Evolutionary conservation across 2,329 filamentous ascomycete species (phyloP).

Genomic region (Pseudocercospora macadamiae): DNA sequence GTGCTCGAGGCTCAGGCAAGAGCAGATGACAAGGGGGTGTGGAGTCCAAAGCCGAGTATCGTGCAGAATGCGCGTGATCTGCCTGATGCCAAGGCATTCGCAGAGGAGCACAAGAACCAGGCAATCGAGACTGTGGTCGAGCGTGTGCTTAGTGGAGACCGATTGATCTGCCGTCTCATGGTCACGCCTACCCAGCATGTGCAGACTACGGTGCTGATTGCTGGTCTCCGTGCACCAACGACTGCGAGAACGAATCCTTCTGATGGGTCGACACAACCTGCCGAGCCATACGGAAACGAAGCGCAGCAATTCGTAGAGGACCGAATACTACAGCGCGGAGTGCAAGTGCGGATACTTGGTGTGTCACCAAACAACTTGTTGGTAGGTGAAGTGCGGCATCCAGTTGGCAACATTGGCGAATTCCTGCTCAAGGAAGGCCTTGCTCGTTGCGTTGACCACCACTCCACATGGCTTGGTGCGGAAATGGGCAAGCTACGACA

Average conservation of each 20-base stretch:
- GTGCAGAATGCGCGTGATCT: constrained; percentile 84
- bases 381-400: constrained; percentile 85
- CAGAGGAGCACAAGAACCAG: constrained; percentile 83
- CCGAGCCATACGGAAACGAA: constrained; percentile 88
- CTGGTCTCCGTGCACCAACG: constrained; percentile 85
- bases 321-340: constrained; percentile 80
- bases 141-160: constrained; percentile 87
- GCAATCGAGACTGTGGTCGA: constrained; percentile 81
- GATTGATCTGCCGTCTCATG: constrained; percentile 80
- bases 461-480: constrained; percentile 85
- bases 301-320: constrained; percentile 85
- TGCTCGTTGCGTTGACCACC: constrained; percentile 91
- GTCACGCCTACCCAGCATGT: constrained; percentile 81
- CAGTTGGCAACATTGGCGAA: constrained; percentile 84
- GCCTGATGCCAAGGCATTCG: constrained; percentile 72
- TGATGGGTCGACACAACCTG: constrained; percentile 78
- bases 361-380: constrained; percentile 88
- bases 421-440: constrained; percentile 88
- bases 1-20: constrained; percentile 77
- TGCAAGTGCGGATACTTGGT: constrained; percentile 81
- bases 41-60: constrained; percentile 65
- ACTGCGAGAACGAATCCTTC: constrained; percentile 81
- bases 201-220: constrained; percentile 85
- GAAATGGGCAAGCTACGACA: constrained; percentile 85
- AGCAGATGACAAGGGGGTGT: constrained; percentile 78